Percentiles rank a stretch among this genome's conserved stretches.
Evolutionary conservation across 1,139 yeast genomes (phyloP).

Genomic region (Pichia sp.): DNA sequence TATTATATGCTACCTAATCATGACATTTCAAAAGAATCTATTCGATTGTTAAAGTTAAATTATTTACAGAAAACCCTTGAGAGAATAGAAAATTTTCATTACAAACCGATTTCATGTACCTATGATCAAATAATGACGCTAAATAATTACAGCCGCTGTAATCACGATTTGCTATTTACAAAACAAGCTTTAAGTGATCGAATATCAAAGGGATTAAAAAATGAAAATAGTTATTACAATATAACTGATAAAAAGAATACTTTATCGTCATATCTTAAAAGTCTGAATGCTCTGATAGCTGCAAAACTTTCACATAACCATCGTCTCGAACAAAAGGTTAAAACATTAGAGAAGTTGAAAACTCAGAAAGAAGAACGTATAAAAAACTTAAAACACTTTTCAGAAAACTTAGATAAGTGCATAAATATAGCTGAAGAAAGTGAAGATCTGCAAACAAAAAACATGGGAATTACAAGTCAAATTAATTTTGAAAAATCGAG

Average conservation of each 20-base stretch:
- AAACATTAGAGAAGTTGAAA: not conserved
- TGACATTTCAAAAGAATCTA: constrained; percentile 12
- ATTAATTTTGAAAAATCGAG: constrained; percentile 18
- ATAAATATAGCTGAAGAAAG: constrained; percentile 2
- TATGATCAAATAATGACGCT: constrained; percentile 42
- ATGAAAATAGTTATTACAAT: not conserved
- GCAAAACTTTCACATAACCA: constrained; percentile 1
- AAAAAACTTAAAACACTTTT: constrained; percentile 1
- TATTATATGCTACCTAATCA: constrained; percentile 27
- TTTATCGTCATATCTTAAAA: not conserved
- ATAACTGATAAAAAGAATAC: not conserved
- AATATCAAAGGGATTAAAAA: constrained; percentile 2
- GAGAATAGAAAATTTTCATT: constrained; percentile 3
- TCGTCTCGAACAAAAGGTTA: not conserved
- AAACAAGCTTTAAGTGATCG: constrained; percentile 20
- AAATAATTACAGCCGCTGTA: constrained; percentile 38
- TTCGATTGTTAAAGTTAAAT: constrained; percentile 11
- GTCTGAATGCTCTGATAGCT: not conserved
- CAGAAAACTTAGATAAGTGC: not conserved
- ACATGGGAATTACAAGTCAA: not conserved
- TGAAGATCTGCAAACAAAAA: not conserved
- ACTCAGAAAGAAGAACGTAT: not conserved
- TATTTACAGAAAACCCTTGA: constrained; percentile 4
- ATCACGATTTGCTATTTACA: constrained; percentile 31
- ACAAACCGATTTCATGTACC: constrained; percentile 25